These are phyloP conservation scores for Cryptococcus hybrid DNA, from an alignment of 1,284 basidiomycete genomes.

Conservation along the genomic window DNA sequence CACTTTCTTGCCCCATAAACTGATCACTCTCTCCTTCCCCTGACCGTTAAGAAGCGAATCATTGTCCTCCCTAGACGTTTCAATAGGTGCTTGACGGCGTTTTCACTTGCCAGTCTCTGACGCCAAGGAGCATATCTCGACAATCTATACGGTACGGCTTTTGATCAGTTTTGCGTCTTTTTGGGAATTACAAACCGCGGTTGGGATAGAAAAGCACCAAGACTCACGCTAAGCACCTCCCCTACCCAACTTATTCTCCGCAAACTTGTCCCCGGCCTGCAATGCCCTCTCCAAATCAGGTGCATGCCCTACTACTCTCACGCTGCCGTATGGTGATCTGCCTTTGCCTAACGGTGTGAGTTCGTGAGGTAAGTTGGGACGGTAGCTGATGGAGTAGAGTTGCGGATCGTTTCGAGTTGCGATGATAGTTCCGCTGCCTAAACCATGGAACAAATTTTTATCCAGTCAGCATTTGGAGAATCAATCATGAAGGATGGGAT, in stretches of 20 bases:
- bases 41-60: conserved; percentile 1
- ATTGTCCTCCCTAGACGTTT: conserved; percentile 53
- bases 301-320: conserved; percentile 21
- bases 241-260: conserved; percentile 21
- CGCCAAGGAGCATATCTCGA: conserved; percentile 73
- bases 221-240: conserved; percentile 12
- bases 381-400: conserved; percentile 7
- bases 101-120: conserved; percentile 60
- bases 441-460: not conserved
- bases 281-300: conserved; percentile 36
- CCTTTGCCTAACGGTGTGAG: not conserved
- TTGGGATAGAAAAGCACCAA: too few relatives aligned
- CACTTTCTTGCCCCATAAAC: conserved; percentile 18
- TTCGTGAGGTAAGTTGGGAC: conserved; percentile 18
- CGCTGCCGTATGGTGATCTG: conserved; percentile 17
- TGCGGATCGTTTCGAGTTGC: not conserved
- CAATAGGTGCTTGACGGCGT: conserved; percentile 63
- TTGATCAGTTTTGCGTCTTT: not conserved
- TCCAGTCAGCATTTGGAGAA: too few relatives aligned
- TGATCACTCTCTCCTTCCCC: conserved; percentile 5
- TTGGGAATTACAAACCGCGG: not conserved
- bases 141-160: conserved; percentile 53
- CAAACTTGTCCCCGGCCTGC: conserved; percentile 51
- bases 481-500: too few relatives aligned
- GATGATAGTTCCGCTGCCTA: not conserved